A percentile compares a stretch with the other conserved stretches of the same genome.
Evolutionary conservation across 2,329 filamentous ascomycete species (phyloP).

Genomic region (Aspergillus versicolor): DNA sequence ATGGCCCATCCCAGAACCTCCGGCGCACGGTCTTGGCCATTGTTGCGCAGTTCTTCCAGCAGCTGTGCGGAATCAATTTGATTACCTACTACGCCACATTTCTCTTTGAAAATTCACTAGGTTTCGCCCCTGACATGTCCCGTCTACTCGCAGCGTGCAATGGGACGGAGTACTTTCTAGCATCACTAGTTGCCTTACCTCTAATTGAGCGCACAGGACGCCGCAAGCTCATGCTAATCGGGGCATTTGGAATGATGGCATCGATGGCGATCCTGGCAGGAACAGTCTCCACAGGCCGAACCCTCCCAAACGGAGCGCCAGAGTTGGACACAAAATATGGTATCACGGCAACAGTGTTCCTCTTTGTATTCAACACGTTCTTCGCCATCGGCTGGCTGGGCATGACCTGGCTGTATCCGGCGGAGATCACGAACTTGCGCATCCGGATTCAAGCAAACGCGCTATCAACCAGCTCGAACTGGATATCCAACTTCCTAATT

Average conservation of each 20-base stretch:
- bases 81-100: background rate
- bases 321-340: no score
- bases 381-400: constrained; percentile 50
- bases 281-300: background rate
- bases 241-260: background rate
- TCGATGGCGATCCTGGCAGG: background rate
- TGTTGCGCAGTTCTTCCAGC: background rate
- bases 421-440: constrained; percentile 50
- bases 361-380: constrained; percentile 18
- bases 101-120: background rate
- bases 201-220: background rate
- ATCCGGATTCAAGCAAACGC: constrained; percentile 49
- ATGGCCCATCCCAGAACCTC: background rate
- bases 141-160: background rate
- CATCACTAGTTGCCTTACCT: background rate
- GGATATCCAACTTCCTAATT: constrained; percentile 55
- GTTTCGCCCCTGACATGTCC: background rate
- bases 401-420: constrained; percentile 53
- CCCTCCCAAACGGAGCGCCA: no score
- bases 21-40: background rate
- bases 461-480: constrained; percentile 48
- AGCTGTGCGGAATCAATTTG: background rate
- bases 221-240: background rate
- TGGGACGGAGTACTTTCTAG: no score
- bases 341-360: constrained; percentile 27